These are phyloP conservation scores for Henckelia pumila DNA, from an alignment of 257 asterid species.

Conservation along the genomic window DNA sequence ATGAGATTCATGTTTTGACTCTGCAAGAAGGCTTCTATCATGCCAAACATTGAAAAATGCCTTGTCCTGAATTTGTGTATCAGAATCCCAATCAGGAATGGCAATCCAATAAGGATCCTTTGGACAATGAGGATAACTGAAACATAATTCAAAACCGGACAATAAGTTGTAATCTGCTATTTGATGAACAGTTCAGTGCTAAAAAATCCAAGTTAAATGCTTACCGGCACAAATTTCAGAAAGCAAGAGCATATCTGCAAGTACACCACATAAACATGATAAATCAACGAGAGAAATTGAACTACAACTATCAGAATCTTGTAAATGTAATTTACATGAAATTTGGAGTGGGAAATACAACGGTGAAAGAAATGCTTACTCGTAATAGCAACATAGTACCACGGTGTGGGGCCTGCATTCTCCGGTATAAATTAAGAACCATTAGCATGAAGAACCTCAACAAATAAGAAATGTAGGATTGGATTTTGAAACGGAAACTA, in stretches of 20 bases:
- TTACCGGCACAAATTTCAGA: neutral
- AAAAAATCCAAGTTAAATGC: no score
- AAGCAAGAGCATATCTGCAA: neutral
- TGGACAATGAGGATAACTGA: neutral
- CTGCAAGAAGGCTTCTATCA: neutral
- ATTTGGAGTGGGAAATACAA: neutral
- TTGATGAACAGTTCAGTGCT: no score
- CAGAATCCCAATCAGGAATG: constrained; percentile 1
- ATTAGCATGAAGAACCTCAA: neutral
- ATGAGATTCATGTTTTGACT: neutral
- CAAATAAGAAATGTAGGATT: no score
- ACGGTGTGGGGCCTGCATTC: neutral
- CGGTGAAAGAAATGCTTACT: neutral
- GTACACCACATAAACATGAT: neutral
- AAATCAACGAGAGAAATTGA: neutral
- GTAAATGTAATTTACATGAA: no score
- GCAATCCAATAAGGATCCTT: no score
- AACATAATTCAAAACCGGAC: no score
- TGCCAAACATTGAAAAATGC: constrained; percentile 27
- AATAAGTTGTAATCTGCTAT: no score
- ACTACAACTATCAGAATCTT: no score
- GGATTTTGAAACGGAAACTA: no score
- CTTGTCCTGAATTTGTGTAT: constrained; percentile 24
- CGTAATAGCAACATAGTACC: neutral
- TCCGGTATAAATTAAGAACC: neutral